Evolutionary conservation across 129 eudicot species (phyloP), one percentile per base, ranked within the genome.

Genomic region (Deinandra increscens): DNA sequence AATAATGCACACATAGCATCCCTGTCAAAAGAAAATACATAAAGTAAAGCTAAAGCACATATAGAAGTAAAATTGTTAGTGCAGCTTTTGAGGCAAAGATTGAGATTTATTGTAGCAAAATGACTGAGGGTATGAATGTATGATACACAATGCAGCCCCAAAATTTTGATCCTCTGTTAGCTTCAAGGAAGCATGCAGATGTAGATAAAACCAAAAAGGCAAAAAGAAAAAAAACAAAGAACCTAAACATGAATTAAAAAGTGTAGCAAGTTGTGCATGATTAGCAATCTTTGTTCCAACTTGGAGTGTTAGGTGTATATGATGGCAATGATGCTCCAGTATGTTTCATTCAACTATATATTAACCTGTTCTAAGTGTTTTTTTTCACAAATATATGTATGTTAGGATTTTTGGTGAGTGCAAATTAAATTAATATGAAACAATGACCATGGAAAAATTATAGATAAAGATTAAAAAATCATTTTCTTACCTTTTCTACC

Each of bases 1-100:
- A 65, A 93, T 81, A 62, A 93, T 93, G 85, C 99, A 93, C 31
- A 93, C 99, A 70, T 93, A 93, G 84, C 99, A 93, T 33, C 99
- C 99, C 99, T 93, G 95, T 50, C 60, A 77, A 44, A 43, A 69
- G 44, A 65, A 66, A 33, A 63, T 29, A 31, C 20, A 26, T 43
- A 61, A 10, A 33, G 31, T 59, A 59, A 75, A 12, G 54, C 5
- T 59, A 59, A 75, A 12, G 54, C 5, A 59, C 8, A 33, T 37
- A 18, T 26, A 11, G 19, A 60, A 9, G 18, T 26, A 10, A 37
- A 33, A 34, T 5, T 36, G 49, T 50, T 50, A 51, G 49, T 44
- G 23, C 62, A 50, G 34, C 34, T 50, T 45, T 26, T 5, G 8
- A 34, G 54, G 63, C 22, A 71, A 56, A 70, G 18, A 42, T 26